These are phyloP conservation scores for Mimosa bimucronata DNA, from an alignment of 306 rosid genomes.

Conservation along the genomic window DNA sequence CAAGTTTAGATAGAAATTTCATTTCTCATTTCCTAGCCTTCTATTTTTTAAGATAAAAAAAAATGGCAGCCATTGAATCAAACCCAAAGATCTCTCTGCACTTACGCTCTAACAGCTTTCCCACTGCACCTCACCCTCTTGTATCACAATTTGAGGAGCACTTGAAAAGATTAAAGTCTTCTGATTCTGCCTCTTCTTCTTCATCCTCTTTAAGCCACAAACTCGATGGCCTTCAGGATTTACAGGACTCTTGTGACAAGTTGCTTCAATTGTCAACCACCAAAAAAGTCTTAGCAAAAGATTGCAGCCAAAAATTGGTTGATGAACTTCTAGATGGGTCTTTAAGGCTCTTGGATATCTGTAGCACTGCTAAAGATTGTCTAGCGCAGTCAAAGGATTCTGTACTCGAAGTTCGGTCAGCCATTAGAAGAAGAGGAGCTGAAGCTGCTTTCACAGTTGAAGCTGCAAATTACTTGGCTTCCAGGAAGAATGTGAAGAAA, in stretches of 20 bases:
- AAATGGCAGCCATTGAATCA: conserved; percentile 38
- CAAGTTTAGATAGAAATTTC: conserved; percentile 17
- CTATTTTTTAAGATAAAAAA: conserved; percentile 4
- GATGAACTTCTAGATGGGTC: conserved; percentile 38
- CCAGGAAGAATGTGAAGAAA: conserved; percentile 29
- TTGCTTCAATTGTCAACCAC: conserved; percentile 32
- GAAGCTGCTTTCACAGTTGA: conserved; percentile 6
- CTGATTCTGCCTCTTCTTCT: conserved; percentile 36
- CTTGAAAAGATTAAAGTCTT: conserved; percentile 29
- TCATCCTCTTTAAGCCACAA: conserved; percentile 23
- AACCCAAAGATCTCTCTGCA: too few species aligned
- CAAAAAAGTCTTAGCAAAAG: conserved; percentile 33
- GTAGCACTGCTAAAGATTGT: conserved; percentile 24
- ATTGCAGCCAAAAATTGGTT: neutral
- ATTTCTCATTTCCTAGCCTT: conserved; percentile 15
- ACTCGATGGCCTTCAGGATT: conserved; percentile 24
- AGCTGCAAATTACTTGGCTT: conserved; percentile 28
- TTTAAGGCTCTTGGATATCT: conserved; percentile 34
- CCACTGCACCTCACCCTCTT: too few species aligned
- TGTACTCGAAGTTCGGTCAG: conserved; percentile 17
- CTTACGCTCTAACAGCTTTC: too few species aligned
- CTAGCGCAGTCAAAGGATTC: conserved; percentile 30
- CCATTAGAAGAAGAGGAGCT: conserved; percentile 14
- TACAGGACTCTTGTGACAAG: conserved; percentile 37
- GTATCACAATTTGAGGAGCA: conserved; percentile 42